phyloP scores from a whole-genome alignment of 2,329 filamentous ascomycete genomes.

The Exophiala dermatitidis region DNA sequence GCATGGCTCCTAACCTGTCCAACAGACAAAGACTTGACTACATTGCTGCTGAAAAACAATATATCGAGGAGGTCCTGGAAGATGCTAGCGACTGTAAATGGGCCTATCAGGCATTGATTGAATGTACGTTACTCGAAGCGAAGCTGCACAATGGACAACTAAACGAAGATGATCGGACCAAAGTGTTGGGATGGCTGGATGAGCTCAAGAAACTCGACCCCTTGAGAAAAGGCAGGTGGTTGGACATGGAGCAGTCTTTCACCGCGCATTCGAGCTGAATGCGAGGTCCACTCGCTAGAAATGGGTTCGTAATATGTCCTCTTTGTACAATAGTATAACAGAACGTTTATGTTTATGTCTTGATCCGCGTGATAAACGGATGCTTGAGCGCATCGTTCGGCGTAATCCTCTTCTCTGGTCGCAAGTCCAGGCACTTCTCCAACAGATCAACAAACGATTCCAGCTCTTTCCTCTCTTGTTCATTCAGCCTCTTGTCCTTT shows the following conservation, averaged over 20 bases:
- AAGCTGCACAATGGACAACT: slow-evolving; percentile 35
- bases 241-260: slow-evolving; percentile 52
- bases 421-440: slow-evolving; percentile 79
- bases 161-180: slow-evolving; percentile 38
- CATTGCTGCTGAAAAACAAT: slow-evolving; percentile 63
- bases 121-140: slow-evolving; percentile 59
- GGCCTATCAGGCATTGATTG: slow-evolving; percentile 79
- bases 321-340: not conserved
- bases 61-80: slow-evolving; percentile 59
- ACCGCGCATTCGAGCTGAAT: no score
- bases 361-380: slow-evolving; percentile 62
- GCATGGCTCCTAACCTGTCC: slow-evolving; percentile 59
- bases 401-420: slow-evolving; percentile 86
- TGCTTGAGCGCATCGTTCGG: slow-evolving; percentile 80
- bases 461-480: slow-evolving; percentile 68
- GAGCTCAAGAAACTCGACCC: slow-evolving; percentile 65
- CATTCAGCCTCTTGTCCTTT: slow-evolving; percentile 64
- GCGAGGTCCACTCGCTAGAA: no score
- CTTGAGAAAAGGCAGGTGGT: slow-evolving; percentile 67
- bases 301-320: no score
- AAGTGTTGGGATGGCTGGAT: slow-evolving; percentile 53
- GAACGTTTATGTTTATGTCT: slow-evolving; percentile 11
- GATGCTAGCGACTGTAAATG: slow-evolving; percentile 71
- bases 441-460: slow-evolving; percentile 79
- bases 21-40: slow-evolving; percentile 57